Evolutionary conservation across 352 stramenopile species (phyloP), one percentile per base, ranked within the genome.

Genomic region (Phytophthora sp.): DNA sequence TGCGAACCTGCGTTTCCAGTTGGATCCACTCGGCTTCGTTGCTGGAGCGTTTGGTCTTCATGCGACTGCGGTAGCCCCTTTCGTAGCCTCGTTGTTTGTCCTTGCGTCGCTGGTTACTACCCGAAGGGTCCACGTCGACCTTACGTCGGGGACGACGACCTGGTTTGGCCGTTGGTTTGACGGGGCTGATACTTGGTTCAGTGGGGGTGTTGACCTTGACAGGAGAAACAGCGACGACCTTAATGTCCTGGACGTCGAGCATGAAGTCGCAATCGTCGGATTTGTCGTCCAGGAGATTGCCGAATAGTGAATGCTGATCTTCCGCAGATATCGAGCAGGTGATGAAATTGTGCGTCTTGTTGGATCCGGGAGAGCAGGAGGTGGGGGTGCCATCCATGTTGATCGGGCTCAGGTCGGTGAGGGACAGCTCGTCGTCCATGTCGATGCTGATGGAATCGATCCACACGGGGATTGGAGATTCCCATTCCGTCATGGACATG

Each of bases 71-170:
- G 56, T 79, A 79, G 50, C 20, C 57, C 44, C 70, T 79, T 36
- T 79, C 71, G 50, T 79, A 79, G 20, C 58, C 56, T 3, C 67
- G 71, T 57, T 79, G 71, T 23, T 79, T 79, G 59, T 63, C 46
- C 36, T 76, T 79, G 41, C 71, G 71, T 24, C 64, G 63, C 35
- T 74, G 46, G 11, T 57, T 53, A 23, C 58, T 39, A 12, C 55
- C 55, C 7, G 29, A 56, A 1, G 70, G 66, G 15, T 69, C 51
- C 11, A 52, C 12, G n/a, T 42, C 16, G 27, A 49, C 31, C 23
- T 54, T 69, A 13, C 31, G 47, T 35, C 60, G 29, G 27, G 55
- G 41, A 45, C 51, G 44, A 59, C 56, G 61, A 20, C 35, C 8
- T 21, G 60, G 38, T 39, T 70, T 70, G 11, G 66, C 33, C 2